Evolutionary conservation across 2,329 filamentous ascomycete species (phyloP).

Genomic region (Chalaropsis thielavioides): DNA sequence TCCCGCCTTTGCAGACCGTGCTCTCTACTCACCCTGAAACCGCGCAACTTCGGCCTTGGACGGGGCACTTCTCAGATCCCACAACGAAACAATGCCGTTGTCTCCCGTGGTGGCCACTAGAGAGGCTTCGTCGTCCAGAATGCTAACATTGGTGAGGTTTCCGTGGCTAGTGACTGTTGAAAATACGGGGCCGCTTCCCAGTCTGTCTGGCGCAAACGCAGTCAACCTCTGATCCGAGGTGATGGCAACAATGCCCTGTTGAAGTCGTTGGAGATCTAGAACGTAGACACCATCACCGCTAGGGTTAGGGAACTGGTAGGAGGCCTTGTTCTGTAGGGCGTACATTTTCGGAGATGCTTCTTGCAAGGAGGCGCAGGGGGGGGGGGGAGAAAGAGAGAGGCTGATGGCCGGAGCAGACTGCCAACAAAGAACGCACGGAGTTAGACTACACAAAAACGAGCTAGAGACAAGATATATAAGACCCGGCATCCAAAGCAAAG

Average conservation of each 20-base stretch:
- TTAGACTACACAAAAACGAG: too few relatives aligned
- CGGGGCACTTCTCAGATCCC: slow-evolving; percentile 44
- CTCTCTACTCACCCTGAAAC: slow-evolving; percentile 28
- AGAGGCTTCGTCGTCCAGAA: slow-evolving; percentile 37
- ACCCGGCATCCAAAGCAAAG: neutral
- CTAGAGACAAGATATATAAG: neutral
- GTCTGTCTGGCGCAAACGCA: slow-evolving; percentile 19
- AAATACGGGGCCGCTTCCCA: slow-evolving; percentile 36
- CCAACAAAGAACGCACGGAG: neutral
- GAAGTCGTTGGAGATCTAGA: slow-evolving; percentile 14
- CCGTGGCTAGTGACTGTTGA: slow-evolving; percentile 34
- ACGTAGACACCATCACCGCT: slow-evolving; percentile 15
- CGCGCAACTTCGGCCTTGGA: slow-evolving; percentile 29
- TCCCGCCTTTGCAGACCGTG: neutral
- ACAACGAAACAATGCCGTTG: slow-evolving; percentile 51
- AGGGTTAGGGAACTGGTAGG: slow-evolving; percentile 16
- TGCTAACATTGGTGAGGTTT: slow-evolving; percentile 48
- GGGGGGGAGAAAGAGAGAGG: neutral
- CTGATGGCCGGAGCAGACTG: neutral
- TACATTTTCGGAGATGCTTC: slow-evolving; percentile 11
- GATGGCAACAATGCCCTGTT: slow-evolving; percentile 6
- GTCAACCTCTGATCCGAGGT: slow-evolving; percentile 13
- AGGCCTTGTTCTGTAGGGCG: slow-evolving; percentile 13
- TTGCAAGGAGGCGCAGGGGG: too few relatives aligned
- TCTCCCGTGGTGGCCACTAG: slow-evolving; percentile 56